A percentile compares a stretch with the other conserved stretches of the same genome.
Evolutionary conservation across 75 land plant species (phyloP).

Genomic region (Pseudotsuga menziesii): DNA sequence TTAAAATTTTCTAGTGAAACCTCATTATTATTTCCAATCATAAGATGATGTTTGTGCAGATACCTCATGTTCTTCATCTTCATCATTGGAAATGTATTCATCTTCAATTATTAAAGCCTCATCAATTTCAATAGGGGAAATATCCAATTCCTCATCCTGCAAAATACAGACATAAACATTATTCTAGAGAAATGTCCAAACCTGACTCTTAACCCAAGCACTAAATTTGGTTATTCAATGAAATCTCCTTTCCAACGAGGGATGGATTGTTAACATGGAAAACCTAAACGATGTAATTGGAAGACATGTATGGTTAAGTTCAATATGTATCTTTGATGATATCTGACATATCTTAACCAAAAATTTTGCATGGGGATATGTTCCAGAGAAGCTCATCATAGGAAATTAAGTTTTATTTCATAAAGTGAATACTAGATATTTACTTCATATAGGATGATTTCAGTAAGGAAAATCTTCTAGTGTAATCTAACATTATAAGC

Average conservation of each 20-base stretch:
- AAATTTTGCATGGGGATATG: conserved; percentile 3
- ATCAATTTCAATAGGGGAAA: conserved; percentile 15
- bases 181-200: no score
- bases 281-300: not conserved
- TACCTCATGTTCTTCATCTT: conserved; percentile 13
- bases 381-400: no score
- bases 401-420: no score
- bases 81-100: conserved; percentile 12
- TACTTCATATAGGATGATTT: no score
- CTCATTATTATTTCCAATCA: no score
- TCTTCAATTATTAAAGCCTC: conserved; percentile 7
- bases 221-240: no score
- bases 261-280: not conserved
- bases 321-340: conserved; percentile 8
- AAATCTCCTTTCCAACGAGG: no score
- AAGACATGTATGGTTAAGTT: conserved; percentile 11
- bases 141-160: conserved; percentile 15
- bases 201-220: no score
- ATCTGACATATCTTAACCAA: conserved; percentile 16
- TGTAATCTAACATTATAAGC: no score
- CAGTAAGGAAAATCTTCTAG: no score
- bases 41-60: not conserved
- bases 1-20: no score
- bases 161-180: not conserved
- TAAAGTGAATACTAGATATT: no score